Percentiles rank a stretch among this genome's conserved stretches.
Evolutionary conservation across 768 basidiomycete species (phyloP).

Genomic region (Boletus pseudopeckii): DNA sequence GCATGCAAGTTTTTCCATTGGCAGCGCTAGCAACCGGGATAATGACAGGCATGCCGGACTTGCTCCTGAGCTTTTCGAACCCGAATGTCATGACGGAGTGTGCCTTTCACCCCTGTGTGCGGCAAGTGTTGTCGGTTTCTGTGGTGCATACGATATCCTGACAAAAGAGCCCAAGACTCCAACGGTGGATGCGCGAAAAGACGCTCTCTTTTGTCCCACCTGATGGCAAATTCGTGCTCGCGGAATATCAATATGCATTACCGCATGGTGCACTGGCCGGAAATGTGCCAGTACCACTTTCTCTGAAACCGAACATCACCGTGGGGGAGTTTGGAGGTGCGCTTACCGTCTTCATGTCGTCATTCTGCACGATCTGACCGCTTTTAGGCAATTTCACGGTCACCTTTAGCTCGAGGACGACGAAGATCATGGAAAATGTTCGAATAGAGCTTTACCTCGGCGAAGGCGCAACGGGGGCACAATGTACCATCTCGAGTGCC

Average conservation of each 20-base stretch:
- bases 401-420: slow-evolving; percentile 59
- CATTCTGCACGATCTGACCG: neutral
- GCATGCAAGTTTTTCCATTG: neutral
- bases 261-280: slow-evolving; percentile 36
- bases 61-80: slow-evolving; percentile 73
- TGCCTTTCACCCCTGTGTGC: slow-evolving; percentile 89
- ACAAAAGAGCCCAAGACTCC: slow-evolving; percentile 48
- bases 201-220: slow-evolving; percentile 89
- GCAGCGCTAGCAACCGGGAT: neutral
- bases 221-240: slow-evolving; percentile 81
- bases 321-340: slow-evolving; percentile 32
- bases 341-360: neutral
- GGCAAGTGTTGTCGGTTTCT: slow-evolving; percentile 44
- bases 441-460: slow-evolving; percentile 75
- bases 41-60: slow-evolving; percentile 78
- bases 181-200: slow-evolving; percentile 74
- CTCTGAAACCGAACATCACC: slow-evolving; percentile 43
- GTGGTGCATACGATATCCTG: slow-evolving; percentile 1
- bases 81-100: slow-evolving; percentile 70
- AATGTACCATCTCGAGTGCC: slow-evolving; percentile 63
- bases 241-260: slow-evolving; percentile 74
- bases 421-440: slow-evolving; percentile 67
- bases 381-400: slow-evolving; percentile 57
- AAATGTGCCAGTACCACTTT: slow-evolving; percentile 49
- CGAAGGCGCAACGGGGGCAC: slow-evolving; percentile 65